Conservation (phyloP, 140 eudicot species). For the Cichorium intybus region DNA sequence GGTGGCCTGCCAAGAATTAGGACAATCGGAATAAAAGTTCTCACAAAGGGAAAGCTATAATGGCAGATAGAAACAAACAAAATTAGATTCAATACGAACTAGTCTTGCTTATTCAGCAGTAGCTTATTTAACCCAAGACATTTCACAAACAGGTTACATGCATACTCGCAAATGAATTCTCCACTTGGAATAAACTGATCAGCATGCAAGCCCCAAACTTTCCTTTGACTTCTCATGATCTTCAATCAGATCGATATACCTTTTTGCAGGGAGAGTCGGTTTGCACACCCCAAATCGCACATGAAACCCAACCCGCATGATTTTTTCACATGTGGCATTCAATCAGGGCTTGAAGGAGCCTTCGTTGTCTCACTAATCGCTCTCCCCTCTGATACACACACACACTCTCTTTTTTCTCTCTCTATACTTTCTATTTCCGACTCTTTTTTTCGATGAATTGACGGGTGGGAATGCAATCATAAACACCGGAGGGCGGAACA, state of each 20-base stretch:
- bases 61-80: background rate
- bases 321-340: slow-evolving; percentile 16
- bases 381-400: slow-evolving; percentile 28
- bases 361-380: slow-evolving; percentile 45
- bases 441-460: slow-evolving; percentile 33
- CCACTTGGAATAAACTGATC: no score
- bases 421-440: slow-evolving; percentile 43
- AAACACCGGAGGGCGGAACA: no score
- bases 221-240: slow-evolving; percentile 47
- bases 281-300: slow-evolving; percentile 58
- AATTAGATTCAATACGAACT: no score
- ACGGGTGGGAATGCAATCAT: no score
- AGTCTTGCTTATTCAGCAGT: no score
- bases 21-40: slow-evolving; percentile 1
- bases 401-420: slow-evolving; percentile 35
- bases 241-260: slow-evolving; percentile 48
- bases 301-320: slow-evolving; percentile 36
- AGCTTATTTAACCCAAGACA: background rate
- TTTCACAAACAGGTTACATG: slow-evolving; percentile 50
- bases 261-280: slow-evolving; percentile 45
- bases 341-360: slow-evolving; percentile 31
- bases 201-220: slow-evolving; percentile 83
- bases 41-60: background rate
- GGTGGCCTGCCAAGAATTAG: no score
- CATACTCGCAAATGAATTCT: slow-evolving; percentile 80